A percentile compares a stretch with the other conserved stretches of the same genome.
These are phyloP conservation scores for Lactifluus echinatus DNA, from an alignment of 768 basidiomycete species.

Conservation along the genomic window DNA sequence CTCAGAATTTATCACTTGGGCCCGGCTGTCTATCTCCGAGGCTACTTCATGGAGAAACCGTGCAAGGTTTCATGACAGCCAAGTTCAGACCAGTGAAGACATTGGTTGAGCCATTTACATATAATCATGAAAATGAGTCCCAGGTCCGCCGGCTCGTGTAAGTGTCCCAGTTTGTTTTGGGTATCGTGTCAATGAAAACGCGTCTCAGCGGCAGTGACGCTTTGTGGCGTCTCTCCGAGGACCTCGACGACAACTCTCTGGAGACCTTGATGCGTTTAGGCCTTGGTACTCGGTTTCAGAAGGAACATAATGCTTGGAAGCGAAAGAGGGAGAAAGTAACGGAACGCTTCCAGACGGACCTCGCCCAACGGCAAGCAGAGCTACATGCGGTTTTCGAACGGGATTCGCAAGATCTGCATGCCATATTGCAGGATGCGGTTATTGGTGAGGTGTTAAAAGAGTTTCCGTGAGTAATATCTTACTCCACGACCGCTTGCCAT, in stretches of 20 bases:
- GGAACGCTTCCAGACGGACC: background rate
- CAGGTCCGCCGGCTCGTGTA: constrained; percentile 9
- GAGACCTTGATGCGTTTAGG: background rate
- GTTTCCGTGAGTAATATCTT: background rate
- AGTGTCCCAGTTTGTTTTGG: background rate
- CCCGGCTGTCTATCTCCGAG: background rate
- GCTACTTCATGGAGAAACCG: constrained; percentile 18
- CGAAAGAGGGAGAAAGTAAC: background rate
- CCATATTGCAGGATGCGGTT: background rate
- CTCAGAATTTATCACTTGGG: too few species aligned
- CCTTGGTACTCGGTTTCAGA: background rate
- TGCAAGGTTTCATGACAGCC: too few species aligned
- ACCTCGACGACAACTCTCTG: constrained; percentile 5
- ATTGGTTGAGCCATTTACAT: too few species aligned
- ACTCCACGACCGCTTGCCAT: too few species aligned
- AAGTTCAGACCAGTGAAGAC: background rate
- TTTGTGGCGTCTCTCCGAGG: background rate
- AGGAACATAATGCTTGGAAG: background rate
- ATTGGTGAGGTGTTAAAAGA: background rate
- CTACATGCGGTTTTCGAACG: background rate
- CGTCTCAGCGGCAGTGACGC: background rate
- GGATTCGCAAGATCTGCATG: background rate
- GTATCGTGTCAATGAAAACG: background rate
- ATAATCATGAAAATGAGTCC: background rate
- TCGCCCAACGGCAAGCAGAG: background rate